phyloP scores from a whole-genome alignment of 306 rosid species.

The Cyamopsis tetragonoloba region DNA sequence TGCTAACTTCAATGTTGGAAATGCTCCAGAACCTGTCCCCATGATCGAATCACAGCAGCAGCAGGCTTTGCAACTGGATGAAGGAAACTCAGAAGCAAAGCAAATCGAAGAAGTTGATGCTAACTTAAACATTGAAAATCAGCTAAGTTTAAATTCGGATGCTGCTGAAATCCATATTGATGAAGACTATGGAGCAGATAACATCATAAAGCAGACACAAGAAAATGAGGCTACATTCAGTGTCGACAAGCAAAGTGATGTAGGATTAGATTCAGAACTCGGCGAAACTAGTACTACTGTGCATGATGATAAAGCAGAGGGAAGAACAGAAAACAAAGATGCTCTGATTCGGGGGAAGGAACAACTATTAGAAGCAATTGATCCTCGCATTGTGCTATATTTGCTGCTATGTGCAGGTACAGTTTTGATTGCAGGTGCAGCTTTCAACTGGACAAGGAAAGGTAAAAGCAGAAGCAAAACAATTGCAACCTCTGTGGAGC shows the following conservation, averaged over 20 bases:
- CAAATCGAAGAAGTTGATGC: background rate
- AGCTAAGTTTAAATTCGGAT: slow-evolving; percentile 1
- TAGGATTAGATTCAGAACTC: slow-evolving; percentile 5
- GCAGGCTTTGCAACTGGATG: slow-evolving; percentile 9
- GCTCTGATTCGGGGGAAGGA: slow-evolving; percentile 20
- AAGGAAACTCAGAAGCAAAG: background rate
- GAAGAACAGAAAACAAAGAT: background rate
- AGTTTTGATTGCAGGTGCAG: slow-evolving; percentile 34
- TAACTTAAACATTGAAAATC: background rate
- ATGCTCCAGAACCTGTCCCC: slow-evolving; percentile 19
- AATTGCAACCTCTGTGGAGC: background rate
- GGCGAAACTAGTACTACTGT: background rate
- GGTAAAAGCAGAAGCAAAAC: slow-evolving; percentile 17
- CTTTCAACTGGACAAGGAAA: slow-evolving; percentile 31
- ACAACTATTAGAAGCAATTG: background rate
- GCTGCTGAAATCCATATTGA: slow-evolving; percentile 4
- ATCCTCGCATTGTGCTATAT: slow-evolving; percentile 17
- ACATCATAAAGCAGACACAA: slow-evolving; percentile 1
- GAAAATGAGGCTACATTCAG: background rate
- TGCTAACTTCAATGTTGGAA: no score
- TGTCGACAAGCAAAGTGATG: background rate
- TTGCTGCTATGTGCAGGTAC: slow-evolving; percentile 30
- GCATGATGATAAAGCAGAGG: slow-evolving; percentile 14
- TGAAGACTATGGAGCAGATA: background rate
- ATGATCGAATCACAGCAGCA: slow-evolving; percentile 1